These are phyloP conservation scores for Nakazawaea siamensis DNA, from an alignment of 805 yeast genomes.

Conservation along the genomic window DNA sequence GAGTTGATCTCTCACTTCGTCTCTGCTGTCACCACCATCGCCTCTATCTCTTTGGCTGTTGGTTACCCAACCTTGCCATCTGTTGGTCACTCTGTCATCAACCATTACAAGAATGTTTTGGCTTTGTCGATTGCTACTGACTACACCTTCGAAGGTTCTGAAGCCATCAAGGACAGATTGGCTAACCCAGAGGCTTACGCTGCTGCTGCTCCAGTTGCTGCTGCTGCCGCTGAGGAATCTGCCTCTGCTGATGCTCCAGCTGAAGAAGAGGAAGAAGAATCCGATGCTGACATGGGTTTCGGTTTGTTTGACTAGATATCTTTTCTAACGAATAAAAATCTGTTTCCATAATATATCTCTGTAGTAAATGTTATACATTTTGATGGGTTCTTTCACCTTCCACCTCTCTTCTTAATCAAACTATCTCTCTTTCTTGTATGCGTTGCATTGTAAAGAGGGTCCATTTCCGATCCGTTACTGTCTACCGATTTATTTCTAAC, in stretches of 20 bases:
- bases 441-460: conserved; percentile 33
- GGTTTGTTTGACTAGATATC: conserved; percentile 87
- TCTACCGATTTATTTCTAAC: conserved; percentile 1
- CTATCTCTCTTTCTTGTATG: conserved; percentile 46
- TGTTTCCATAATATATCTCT: too few species aligned
- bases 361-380: background rate
- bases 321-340: background rate
- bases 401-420: conserved; percentile 35
- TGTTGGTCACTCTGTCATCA: conserved; percentile 96
- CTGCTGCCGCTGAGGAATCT: conserved; percentile 62
- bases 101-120: conserved; percentile 98
- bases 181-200: conserved; percentile 99
- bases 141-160: conserved; percentile 98
- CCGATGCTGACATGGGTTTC: conserved; percentile 89
- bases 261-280: conserved; percentile 56
- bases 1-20: conserved; percentile 90
- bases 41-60: conserved; percentile 94
- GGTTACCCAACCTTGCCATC: conserved; percentile 99
- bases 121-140: conserved; percentile 98
- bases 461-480: conserved; percentile 7
- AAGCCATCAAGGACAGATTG: conserved; percentile 97
- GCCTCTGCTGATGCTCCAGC: conserved; percentile 71
- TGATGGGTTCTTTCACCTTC: conserved; percentile 6
- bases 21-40: conserved; percentile 86
- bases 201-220: conserved; percentile 97